Percentiles rank a stretch among this genome's conserved stretches.
Conservation (phyloP, 345 rosid genomes). For the Aurinia saxatilis region DNA sequence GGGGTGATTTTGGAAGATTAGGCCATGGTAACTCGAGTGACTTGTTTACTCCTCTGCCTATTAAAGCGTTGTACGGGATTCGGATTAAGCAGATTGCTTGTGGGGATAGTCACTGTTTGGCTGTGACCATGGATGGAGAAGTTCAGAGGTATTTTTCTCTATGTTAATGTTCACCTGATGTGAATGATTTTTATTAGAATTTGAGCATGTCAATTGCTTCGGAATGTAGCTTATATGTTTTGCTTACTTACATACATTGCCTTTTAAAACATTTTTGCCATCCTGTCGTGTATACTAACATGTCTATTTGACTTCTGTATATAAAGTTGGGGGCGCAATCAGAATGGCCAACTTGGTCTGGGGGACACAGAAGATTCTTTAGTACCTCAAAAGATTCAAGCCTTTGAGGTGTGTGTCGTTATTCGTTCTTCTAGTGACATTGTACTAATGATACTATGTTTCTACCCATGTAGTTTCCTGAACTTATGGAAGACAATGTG, state of each 20-base stretch:
- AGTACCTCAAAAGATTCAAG: conserved; percentile 81
- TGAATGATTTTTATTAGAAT: too few species aligned
- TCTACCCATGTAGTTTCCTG: conserved; percentile 4
- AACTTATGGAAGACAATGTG: neutral
- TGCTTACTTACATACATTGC: neutral
- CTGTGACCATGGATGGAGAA: conserved; percentile 84
- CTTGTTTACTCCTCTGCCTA: conserved; percentile 84
- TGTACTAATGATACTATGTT: neutral
- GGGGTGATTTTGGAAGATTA: conserved; percentile 99
- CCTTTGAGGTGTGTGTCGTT: conserved; percentile 62
- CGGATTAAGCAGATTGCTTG: conserved; percentile 92
- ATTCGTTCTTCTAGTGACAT: neutral
- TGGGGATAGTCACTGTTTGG: conserved; percentile 97
- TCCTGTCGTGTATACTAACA: neutral
- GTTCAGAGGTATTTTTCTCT: conserved; percentile 63
- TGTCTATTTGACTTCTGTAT: neutral
- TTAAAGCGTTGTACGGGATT: conserved; percentile 70
- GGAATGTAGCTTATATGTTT: neutral
- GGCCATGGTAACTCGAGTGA: conserved; percentile 98
- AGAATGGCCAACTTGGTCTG: conserved; percentile 98
- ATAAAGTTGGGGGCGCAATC: conserved; percentile 97
- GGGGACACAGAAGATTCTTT: conserved; percentile 82
- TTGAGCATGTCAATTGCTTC: too few species aligned
- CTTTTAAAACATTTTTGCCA: neutral
- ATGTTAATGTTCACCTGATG: neutral